These are phyloP conservation scores for Tulasnella sp. DNA, from an alignment of 768 basidiomycete species.

Conservation along the genomic window DNA sequence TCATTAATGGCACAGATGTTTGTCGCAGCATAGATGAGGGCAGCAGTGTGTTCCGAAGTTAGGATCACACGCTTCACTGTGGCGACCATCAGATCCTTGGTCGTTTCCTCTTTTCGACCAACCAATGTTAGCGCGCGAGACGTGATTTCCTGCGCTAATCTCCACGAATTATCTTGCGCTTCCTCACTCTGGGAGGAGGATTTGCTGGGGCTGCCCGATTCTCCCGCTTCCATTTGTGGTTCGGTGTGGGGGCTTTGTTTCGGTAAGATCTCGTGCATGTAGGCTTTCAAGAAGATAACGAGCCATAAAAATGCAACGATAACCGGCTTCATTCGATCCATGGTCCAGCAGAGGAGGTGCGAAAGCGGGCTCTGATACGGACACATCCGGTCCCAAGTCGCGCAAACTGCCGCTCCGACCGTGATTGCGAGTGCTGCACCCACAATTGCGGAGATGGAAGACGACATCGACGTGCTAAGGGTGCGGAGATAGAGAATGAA, in stretches of 20 bases:
- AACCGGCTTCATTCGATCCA: not conserved
- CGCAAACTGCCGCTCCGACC: not conserved
- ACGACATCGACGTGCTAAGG: not conserved
- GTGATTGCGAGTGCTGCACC: not conserved
- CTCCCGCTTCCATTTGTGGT: no score
- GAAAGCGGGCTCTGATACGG: not conserved
- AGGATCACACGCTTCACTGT: not conserved
- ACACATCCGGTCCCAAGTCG: constrained; percentile 2
- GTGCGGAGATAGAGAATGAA: not conserved
- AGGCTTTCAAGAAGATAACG: not conserved
- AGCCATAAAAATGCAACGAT: not conserved
- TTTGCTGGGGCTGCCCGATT: no score
- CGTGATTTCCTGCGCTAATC: not conserved
- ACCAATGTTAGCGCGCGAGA: not conserved
- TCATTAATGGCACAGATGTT: not conserved
- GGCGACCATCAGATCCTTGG: not conserved
- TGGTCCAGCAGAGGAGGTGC: not conserved
- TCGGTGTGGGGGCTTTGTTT: no score
- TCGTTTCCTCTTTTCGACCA: not conserved
- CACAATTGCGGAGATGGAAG: not conserved
- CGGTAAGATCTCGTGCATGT: not conserved
- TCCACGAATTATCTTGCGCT: not conserved
- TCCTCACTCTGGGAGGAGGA: not conserved
- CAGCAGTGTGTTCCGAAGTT: not conserved
- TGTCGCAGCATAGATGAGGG: not conserved